Base-by-base conservation (phyloP, 1,139 yeast species). In the Debaryomyces robertsiae region DNA sequence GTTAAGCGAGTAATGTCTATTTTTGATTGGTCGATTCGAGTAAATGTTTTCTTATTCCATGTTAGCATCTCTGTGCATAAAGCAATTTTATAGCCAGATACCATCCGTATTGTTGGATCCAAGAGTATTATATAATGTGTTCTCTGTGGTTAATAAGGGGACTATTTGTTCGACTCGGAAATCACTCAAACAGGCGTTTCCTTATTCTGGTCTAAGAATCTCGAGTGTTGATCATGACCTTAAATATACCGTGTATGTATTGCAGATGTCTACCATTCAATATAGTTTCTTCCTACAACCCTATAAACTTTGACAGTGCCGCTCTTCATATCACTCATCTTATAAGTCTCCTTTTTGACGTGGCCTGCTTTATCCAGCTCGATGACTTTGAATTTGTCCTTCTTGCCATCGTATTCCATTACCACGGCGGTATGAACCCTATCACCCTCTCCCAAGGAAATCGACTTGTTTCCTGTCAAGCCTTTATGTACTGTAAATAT, bases 251-350 rank as follows among this genome's bases (percentile, higher is more conserved):
- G 22, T 19, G 22, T 19, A 14, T 29, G 9, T 28, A 28, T 36
- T 36, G 14, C 17, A 17, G 23, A 5, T 34, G 16, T 11, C 2
- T 18, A 45, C 48, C 48, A 45, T 11, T 41, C 45, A n/a, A 45
- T 37, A 28, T 45, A 45, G 22, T 39, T 40, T 30, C 45, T 40
- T 6, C 44, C 38, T n/a, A 45, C 43, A 3, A 37, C 77, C 56
- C 98, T 78, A 61, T 82, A 91, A 2, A 89, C 87, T 49, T 89
- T 77, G 14, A 93, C 68, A 53, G 82, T 83, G 3, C 98, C 98
- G 44, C 79, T 71, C 60, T 79, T 83, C 75, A 93, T 73, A 42
- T 89, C 95, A 9, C 77, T 66, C 17, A 90, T 60, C 54, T 81
- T 81, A 61, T 84, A 86, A 38, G 84, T 73, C 37, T 81, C 84